These are phyloP conservation scores for Coffea eugenioides DNA, from an alignment of 257 asterid genomes.

Conservation along the genomic window DNA sequence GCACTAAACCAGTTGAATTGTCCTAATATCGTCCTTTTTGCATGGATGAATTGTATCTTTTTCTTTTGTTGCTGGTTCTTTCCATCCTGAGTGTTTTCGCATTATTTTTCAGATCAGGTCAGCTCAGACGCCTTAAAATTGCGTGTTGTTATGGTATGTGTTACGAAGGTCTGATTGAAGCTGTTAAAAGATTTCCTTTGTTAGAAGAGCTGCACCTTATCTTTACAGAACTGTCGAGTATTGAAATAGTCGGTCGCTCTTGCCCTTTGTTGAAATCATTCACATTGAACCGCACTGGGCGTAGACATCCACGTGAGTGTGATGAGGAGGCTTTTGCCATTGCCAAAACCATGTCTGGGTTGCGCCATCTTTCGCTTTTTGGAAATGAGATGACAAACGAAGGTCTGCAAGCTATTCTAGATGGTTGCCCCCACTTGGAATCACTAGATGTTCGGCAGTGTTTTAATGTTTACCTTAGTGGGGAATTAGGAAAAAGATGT, in stretches of 20 bases:
- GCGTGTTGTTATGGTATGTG: slow-evolving; percentile 19
- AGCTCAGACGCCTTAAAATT: slow-evolving; percentile 39
- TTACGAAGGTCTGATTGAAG: slow-evolving; percentile 22
- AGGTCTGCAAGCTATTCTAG: slow-evolving; percentile 44
- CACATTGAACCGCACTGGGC: slow-evolving; percentile 14
- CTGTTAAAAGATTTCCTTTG: slow-evolving; percentile 30
- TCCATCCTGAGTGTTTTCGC: not conserved
- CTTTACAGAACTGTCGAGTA: not conserved
- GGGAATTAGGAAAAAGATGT: slow-evolving; percentile 38
- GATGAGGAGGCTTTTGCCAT: slow-evolving; percentile 38
- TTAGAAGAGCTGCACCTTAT: slow-evolving; percentile 53
- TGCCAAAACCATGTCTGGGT: slow-evolving; percentile 41
- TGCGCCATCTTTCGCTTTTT: slow-evolving; percentile 36
- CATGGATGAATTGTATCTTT: not conserved
- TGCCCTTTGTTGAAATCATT: slow-evolving; percentile 43
- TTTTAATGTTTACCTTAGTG: slow-evolving; percentile 25
- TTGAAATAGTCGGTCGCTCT: slow-evolving; percentile 37
- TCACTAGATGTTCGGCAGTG: slow-evolving; percentile 50
- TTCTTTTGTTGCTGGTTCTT: not conserved
- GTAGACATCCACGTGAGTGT: not conserved
- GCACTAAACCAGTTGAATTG: not conserved
- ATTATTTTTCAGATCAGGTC: slow-evolving; percentile 31
- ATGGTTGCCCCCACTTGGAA: slow-evolving; percentile 48
- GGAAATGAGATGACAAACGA: slow-evolving; percentile 30
- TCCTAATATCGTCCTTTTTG: no score